These are phyloP conservation scores for Gossypium lobatum DNA, from an alignment of 441 rosid genomes.

Conservation along the genomic window DNA sequence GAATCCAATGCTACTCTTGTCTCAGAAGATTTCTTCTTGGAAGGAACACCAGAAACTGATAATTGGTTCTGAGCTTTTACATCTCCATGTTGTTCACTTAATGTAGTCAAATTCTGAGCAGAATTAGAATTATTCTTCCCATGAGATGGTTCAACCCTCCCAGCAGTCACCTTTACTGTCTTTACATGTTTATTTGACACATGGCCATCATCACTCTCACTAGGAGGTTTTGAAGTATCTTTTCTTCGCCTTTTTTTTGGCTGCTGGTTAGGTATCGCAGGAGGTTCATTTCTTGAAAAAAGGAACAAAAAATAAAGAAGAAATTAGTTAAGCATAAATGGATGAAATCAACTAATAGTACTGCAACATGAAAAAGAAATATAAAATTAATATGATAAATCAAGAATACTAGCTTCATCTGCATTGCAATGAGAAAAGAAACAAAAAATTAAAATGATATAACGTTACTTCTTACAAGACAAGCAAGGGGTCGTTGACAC, in stretches of 20 bases:
- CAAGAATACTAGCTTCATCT: background rate
- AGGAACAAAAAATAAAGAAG: background rate
- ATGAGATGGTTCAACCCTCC: conserved; percentile 31
- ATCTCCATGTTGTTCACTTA: conserved; percentile 29
- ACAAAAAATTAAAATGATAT: background rate
- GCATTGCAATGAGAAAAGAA: background rate
- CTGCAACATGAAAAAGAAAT: background rate
- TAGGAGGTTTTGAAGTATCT: conserved; percentile 43
- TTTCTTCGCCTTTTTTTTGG: conserved; percentile 1
- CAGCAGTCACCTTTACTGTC: conserved; percentile 32
- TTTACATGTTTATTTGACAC: conserved; percentile 51
- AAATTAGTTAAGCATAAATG: background rate
- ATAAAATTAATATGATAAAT: background rate
- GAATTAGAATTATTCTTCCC: conserved; percentile 29
- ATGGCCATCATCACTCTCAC: conserved; percentile 46
- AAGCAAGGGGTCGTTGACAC: background rate
- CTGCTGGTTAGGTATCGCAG: background rate
- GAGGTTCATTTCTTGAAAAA: conserved; percentile 5
- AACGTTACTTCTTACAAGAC: background rate
- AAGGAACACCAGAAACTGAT: conserved; percentile 36
- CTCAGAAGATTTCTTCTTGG: conserved; percentile 57
- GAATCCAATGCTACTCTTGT: conserved; percentile 18
- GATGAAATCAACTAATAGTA: background rate
- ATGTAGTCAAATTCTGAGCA: conserved; percentile 31
- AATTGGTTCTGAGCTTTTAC: conserved; percentile 41